Conservation (phyloP, 495 filamentous ascomycete species). For the Haplographium delicatum region DNA sequence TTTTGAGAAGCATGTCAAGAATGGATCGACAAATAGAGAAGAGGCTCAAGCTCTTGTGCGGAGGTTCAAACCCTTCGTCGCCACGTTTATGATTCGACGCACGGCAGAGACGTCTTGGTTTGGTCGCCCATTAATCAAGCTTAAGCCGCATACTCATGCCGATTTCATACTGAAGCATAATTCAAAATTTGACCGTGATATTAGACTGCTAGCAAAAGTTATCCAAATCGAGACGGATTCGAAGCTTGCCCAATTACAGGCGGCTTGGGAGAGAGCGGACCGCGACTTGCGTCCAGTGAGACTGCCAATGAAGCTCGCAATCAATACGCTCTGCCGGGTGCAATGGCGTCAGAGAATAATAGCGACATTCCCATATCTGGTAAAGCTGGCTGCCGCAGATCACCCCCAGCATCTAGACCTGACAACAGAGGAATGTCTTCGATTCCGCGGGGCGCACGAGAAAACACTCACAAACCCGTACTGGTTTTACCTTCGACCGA, state of each 20-base stretch:
- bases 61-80: constrained; percentile 1
- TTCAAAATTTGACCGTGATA: not conserved
- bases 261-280: not conserved
- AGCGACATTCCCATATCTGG: not conserved
- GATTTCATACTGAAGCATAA: constrained; percentile 6
- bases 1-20: not conserved
- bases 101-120: constrained; percentile 15
- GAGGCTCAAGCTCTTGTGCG: not conserved
- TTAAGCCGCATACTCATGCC: constrained; percentile 9
- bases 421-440: not conserved
- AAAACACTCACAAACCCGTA: not conserved
- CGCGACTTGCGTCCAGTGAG: not conserved
- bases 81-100: constrained; percentile 8
- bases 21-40: not conserved
- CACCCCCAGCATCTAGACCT: not conserved
- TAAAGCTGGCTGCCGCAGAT: not conserved
- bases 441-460: not conserved
- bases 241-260: not conserved
- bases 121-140: constrained; percentile 6
- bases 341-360: constrained; percentile 1
- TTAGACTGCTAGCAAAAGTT: not conserved
- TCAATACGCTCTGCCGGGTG: not conserved
- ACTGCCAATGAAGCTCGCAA: not conserved
- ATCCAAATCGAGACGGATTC: not conserved
- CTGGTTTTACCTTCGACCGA: not conserved